Conservation (phyloP, 2,329 filamentous ascomycete genomes). For the Trichophaea hybrida region DNA sequence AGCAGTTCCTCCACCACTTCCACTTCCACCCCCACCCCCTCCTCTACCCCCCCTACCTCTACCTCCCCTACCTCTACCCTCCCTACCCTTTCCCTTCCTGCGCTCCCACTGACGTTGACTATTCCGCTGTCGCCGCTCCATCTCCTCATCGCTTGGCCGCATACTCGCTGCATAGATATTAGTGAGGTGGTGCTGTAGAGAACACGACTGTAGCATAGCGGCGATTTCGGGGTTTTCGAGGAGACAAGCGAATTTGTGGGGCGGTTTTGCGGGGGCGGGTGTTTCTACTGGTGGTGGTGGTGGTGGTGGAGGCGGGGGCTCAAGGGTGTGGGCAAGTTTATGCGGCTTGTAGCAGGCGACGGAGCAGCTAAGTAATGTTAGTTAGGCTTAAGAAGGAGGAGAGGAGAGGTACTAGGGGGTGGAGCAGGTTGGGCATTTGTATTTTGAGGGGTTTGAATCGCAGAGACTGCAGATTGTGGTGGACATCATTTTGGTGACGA, state of each 20-base stretch:
- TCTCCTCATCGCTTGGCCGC: slow-evolving; percentile 4
- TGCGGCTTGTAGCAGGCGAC: slow-evolving; percentile 17
- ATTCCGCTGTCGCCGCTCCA: slow-evolving; percentile 1
- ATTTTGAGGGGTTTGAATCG: slow-evolving; percentile 13
- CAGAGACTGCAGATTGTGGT: slow-evolving; percentile 12
- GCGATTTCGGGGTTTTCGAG: slow-evolving; percentile 12
- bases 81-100: slow-evolving; percentile 6
- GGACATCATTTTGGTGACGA: not conserved
- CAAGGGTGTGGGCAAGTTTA: slow-evolving; percentile 9
- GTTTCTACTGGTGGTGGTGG: not conserved
- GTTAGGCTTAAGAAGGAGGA: not conserved
- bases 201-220: slow-evolving; percentile 13
- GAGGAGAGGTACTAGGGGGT: slow-evolving; percentile 13
- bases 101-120: slow-evolving; percentile 8
- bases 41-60: slow-evolving; percentile 6
- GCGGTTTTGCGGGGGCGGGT: not conserved
- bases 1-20: slow-evolving; percentile 6
- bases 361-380: slow-evolving; percentile 10
- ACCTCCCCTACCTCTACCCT: slow-evolving; percentile 2
- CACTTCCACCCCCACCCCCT: slow-evolving; percentile 8
- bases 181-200: slow-evolving; percentile 14
- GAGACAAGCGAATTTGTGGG: slow-evolving; percentile 9
- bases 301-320: not conserved
- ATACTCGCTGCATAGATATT: slow-evolving; percentile 13
- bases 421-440: slow-evolving; percentile 18